Percentiles rank a stretch among this genome's conserved stretches.
phyloP scores from a whole-genome alignment of 202 grass and related monocot species.

The Carex sylvatica region DNA sequence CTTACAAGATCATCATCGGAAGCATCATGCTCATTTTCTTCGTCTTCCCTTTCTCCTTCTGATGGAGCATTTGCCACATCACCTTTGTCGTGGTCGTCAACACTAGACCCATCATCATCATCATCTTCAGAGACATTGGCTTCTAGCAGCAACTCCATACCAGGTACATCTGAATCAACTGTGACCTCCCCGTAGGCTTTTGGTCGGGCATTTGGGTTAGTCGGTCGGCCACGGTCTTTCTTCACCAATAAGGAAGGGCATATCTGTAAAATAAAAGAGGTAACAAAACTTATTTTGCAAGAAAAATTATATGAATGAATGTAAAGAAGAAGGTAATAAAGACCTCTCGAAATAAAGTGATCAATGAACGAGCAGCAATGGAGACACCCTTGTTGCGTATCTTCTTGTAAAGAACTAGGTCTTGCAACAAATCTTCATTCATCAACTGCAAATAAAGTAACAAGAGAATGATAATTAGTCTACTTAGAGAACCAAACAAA shows the following conservation, averaged over 20 bases:
- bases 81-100: constrained; percentile 30
- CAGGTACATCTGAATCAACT: constrained; percentile 61
- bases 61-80: constrained; percentile 26
- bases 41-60: constrained; percentile 21
- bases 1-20: constrained; percentile 46
- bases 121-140: constrained; percentile 36
- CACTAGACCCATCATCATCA: constrained; percentile 45
- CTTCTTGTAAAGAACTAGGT: constrained; percentile 97
- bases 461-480: neutral
- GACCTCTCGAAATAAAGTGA: constrained; percentile 94
- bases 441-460: constrained; percentile 51
- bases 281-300: constrained; percentile 16
- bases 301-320: constrained; percentile 9
- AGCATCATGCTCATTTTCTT: constrained; percentile 35
- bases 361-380: constrained; percentile 75
- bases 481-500: neutral
- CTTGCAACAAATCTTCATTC: constrained; percentile 95
- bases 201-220: constrained; percentile 73
- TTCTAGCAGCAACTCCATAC: constrained; percentile 62
- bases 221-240: constrained; percentile 83
- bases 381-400: constrained; percentile 95
- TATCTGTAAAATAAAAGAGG: constrained; percentile 53
- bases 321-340: constrained; percentile 2
- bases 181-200: constrained; percentile 87
- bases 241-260: constrained; percentile 93